phyloP scores from a whole-genome alignment of 1,139 yeast genomes.

The Nadsonia commutata region DNA sequence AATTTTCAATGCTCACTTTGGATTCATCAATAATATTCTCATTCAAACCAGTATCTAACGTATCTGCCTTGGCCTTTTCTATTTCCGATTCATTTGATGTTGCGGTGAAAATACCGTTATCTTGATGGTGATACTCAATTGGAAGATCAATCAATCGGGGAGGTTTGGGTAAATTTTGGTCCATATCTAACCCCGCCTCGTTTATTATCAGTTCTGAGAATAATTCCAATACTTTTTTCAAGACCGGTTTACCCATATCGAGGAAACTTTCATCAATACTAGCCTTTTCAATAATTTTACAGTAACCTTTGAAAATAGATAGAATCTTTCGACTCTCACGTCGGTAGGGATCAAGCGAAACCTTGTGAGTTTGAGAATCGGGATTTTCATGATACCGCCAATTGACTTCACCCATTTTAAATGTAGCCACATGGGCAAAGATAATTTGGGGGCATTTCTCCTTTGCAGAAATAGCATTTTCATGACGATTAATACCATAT shows the following conservation, averaged over 20 bases:
- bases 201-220: slow-evolving; percentile 25
- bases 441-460: slow-evolving; percentile 61
- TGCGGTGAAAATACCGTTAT: too few relatives aligned
- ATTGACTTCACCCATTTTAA: slow-evolving; percentile 66
- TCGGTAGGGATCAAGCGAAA: slow-evolving; percentile 80
- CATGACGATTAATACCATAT: slow-evolving; percentile 71
- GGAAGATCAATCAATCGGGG: slow-evolving; percentile 24
- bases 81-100: too few relatives aligned
- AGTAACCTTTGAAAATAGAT: slow-evolving; percentile 34
- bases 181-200: slow-evolving; percentile 17
- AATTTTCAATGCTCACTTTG: slow-evolving; percentile 1
- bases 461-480: slow-evolving; percentile 49
- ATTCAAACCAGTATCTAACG: too few relatives aligned
- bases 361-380: slow-evolving; percentile 45
- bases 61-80: too few relatives aligned
- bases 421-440: slow-evolving; percentile 88
- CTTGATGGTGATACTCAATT: slow-evolving; percentile 14
- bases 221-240: slow-evolving; percentile 20
- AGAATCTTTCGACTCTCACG: slow-evolving; percentile 74
- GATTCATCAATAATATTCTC: too few relatives aligned
- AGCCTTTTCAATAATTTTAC: slow-evolving; percentile 58
- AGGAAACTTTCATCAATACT: slow-evolving; percentile 89
- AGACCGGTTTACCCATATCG: slow-evolving; percentile 54
- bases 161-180: slow-evolving; percentile 29
- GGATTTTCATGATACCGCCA: slow-evolving; percentile 61